Conservation (phyloP, 2,329 filamentous ascomycete species). For the Metarhizium rileyi region DNA sequence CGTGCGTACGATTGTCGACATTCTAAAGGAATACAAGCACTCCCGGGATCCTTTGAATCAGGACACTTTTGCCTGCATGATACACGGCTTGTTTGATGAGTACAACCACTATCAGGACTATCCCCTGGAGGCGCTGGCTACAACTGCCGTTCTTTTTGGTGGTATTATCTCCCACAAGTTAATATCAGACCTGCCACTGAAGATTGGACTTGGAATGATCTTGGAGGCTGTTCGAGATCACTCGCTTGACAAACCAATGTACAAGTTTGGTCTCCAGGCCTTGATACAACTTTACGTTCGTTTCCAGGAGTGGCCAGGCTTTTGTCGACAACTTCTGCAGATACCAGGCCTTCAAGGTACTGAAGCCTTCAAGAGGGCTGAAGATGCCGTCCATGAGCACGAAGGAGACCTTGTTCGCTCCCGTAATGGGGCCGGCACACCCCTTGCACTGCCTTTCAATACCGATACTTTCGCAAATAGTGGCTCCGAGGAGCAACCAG, state of each 20-base stretch:
- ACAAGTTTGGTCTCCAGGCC: conserved; percentile 94
- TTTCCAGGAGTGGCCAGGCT: conserved; percentile 89
- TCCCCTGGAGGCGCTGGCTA: conserved; percentile 88
- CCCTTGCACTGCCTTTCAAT: conserved; percentile 26
- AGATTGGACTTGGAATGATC: conserved; percentile 95
- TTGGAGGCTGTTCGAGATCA: conserved; percentile 90
- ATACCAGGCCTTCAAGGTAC: conserved; percentile 77
- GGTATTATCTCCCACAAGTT: conserved; percentile 92
- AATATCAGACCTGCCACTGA: conserved; percentile 79
- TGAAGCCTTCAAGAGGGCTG: conserved; percentile 72
- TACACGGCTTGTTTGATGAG: conserved; percentile 94
- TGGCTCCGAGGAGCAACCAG: conserved; percentile 51
- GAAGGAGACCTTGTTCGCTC: conserved; percentile 49
- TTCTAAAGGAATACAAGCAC: conserved; percentile 78
- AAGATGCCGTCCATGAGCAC: conserved; percentile 65
- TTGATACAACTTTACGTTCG: conserved; percentile 78
- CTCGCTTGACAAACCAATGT: conserved; percentile 78
- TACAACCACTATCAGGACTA: conserved; percentile 94
- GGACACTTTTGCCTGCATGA: conserved; percentile 97
- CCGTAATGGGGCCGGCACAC: conserved; percentile 39
- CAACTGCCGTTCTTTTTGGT: conserved; percentile 91
- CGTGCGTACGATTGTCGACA: conserved; percentile 74
- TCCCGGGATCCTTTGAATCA: conserved; percentile 79
- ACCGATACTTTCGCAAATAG: conserved; percentile 58
- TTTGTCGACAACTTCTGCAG: conserved; percentile 75